Evolutionary conservation across 1,284 basidiomycete species (phyloP), one percentile per base, ranked within the genome.

Genomic region (Leccinum fallax): DNA sequence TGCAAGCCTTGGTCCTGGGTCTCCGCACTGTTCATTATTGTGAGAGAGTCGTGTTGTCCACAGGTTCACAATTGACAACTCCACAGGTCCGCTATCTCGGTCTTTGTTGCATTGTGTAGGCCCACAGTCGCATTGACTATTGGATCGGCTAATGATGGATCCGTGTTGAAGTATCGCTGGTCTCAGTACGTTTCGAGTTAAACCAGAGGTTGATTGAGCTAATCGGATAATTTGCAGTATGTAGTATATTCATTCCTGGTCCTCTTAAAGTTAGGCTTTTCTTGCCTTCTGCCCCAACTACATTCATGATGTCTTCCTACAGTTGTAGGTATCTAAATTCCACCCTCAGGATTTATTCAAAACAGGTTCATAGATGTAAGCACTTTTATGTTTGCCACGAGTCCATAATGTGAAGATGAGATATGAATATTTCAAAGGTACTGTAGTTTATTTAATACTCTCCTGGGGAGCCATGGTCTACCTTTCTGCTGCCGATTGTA

Each of bases 21-120:
- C 3, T 60, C 59, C 6, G 19, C 10, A 7, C 16, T 60, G 5
- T 60, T 61, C 24, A 28, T 60, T 11, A 5, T 61, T 4, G 59
- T 61, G 4, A 2, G 59, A 28, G 48, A 7, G 6, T 15, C 16
- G 21, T 26, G 13, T 11, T 21, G 8, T 28, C 5, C 16, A 57
- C 3, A 4, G 15, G 9, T 32, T 53, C 32, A 2, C 0, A 10
- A 24, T 8, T 38, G 4, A 30, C 26, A n/a, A 5, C 13, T 60
- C 3, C 8, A 9, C n/a, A 60, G 59, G 34, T 61, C 10, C 46
- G 59, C 13, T 60, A 61, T 13, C 0, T 46, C 9, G 19, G 43
- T 46, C 43, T 46, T 46, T 21, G 19, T 46, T 46, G 43, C 43
- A 10, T 7, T 7, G n/a, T 38, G 59, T 60, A 32, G 2, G 59